A percentile compares a stretch with the other conserved stretches of the same genome.
Conservation (phyloP, 805 yeast species). For the Starmerella ratchasimensis region DNA sequence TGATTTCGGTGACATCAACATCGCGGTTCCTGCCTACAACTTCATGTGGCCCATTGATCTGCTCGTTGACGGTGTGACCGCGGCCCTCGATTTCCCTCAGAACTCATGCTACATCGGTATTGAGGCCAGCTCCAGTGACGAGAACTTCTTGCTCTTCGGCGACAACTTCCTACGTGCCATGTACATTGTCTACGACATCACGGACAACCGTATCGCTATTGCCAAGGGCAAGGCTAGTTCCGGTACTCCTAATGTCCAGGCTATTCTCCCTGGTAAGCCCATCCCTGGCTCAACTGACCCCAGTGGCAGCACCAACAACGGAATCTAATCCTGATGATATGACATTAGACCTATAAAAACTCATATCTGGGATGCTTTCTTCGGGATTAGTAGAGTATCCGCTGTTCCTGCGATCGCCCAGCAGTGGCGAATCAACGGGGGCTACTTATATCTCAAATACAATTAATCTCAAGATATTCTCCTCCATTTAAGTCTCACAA, state of each 20-base stretch:
- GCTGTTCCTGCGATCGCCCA: too few relatives aligned
- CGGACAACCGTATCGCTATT: constrained; percentile 39
- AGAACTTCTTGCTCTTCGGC: constrained; percentile 38
- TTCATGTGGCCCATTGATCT: constrained; percentile 27
- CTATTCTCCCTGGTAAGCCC: constrained; percentile 18
- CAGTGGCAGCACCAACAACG: too few relatives aligned
- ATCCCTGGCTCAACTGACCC: constrained; percentile 16
- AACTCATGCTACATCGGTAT: constrained; percentile 28
- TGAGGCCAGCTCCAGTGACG: constrained; percentile 23
- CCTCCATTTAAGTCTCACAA: too few relatives aligned
- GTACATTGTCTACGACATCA: constrained; percentile 51
- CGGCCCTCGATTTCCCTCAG: constrained; percentile 25
- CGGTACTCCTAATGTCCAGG: constrained; percentile 20
- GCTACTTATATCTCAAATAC: too few relatives aligned
- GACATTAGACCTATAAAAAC: too few relatives aligned
- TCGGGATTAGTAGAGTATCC: too few relatives aligned
- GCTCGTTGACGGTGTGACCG: constrained; percentile 23
- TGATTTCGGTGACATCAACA: constrained; percentile 23
- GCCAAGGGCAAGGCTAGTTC: constrained; percentile 31
- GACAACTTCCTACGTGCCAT: constrained; percentile 47
- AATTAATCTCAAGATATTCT: too few relatives aligned
- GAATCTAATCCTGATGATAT: too few relatives aligned
- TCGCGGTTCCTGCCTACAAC: constrained; percentile 25
- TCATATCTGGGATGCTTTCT: too few relatives aligned
- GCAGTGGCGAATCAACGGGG: not conserved